Evolutionary conservation across 441 rosid genomes (phyloP).

Genomic region (Euphorbia schlechtendalii): DNA sequence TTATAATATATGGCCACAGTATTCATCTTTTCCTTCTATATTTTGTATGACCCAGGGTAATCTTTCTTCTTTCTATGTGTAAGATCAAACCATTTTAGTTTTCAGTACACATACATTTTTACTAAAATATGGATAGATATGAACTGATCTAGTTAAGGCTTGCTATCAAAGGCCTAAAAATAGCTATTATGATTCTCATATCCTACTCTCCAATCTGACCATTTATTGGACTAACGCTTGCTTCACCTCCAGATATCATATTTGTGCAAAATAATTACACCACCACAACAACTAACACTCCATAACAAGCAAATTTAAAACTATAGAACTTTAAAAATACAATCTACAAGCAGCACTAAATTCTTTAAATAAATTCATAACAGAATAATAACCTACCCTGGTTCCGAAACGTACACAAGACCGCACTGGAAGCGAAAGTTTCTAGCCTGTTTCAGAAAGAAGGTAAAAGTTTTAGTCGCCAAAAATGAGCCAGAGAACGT

Average conservation of each 20-base stretch:
- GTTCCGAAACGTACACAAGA: slow-evolving; percentile 87
- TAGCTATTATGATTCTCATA: neutral
- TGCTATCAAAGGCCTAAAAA: slow-evolving; percentile 1
- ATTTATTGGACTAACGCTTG: neutral
- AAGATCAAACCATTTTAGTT: neutral
- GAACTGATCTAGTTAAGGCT: neutral
- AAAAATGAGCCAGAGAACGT: neutral
- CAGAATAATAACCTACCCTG: slow-evolving; percentile 49
- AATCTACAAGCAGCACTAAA: slow-evolving; percentile 1
- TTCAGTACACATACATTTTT: neutral
- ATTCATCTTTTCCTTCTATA: neutral
- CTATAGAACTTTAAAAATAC: neutral
- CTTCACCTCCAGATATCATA: neutral
- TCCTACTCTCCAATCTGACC: neutral
- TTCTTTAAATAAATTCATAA: neutral
- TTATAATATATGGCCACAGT: neutral
- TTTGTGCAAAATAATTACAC: neutral
- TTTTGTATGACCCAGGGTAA: neutral
- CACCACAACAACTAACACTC: neutral
- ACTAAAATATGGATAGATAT: neutral
- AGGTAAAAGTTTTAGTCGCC: neutral
- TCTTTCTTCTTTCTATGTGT: neutral
- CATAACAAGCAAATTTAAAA: neutral
- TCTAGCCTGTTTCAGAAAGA: slow-evolving; percentile 67
- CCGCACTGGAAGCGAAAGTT: slow-evolving; percentile 94